Base-by-base conservation (phyloP, 2,329 filamentous ascomycete species). In the Diaporthe longicolla region DNA sequence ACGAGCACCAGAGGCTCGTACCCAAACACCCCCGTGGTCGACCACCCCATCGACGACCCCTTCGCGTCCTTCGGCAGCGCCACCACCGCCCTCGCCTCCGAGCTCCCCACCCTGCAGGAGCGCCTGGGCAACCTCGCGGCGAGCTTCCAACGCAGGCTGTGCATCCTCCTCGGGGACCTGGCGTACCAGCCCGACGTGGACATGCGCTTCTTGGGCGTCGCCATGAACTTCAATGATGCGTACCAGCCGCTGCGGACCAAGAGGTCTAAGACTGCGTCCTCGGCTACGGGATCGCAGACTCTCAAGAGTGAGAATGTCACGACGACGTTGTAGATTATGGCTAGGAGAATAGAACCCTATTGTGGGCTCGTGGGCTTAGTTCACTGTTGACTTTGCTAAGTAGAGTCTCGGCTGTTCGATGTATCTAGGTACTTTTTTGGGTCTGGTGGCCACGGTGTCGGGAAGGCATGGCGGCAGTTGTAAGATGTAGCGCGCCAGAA, bases 141-240 rank as follows among this genome's bases (percentile, higher is more conserved):
- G 17, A 93, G 95, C 74, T 99, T 98, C 85, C 89, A 91, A 75
- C 88, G 89, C 1, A 90, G 93, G 37, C 89, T 98, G 65, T 95
- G 95, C 81, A 87, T 95, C 54, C 85, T 99, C 71, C 86, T 99
- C 4, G 95, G 97, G 19, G 97, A 99, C 82, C 83, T 99, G 76
- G 93, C 95, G 11, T 96, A 97, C 84, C 96, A 98, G 83, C 93
- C 95, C 0, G 97, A 99, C 82, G 92, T 95, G 69, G 97, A 99
- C 82, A 94, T 99, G 92, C 89, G 96, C 71, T 98, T 98, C 87
- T 85, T 99, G 77, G 97, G 95, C 52, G 95, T 98, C 61, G 94
- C 97, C 54, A 98, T 99, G 95, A 99, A 98, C 84, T 99, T 98
- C 84, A 99, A 99, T 83, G 96, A 98, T 82, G 94, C 97, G 35